Evolutionary conservation across 1,284 basidiomycete genomes (phyloP).

Genomic region (Lentinula novae-zelandiae): DNA sequence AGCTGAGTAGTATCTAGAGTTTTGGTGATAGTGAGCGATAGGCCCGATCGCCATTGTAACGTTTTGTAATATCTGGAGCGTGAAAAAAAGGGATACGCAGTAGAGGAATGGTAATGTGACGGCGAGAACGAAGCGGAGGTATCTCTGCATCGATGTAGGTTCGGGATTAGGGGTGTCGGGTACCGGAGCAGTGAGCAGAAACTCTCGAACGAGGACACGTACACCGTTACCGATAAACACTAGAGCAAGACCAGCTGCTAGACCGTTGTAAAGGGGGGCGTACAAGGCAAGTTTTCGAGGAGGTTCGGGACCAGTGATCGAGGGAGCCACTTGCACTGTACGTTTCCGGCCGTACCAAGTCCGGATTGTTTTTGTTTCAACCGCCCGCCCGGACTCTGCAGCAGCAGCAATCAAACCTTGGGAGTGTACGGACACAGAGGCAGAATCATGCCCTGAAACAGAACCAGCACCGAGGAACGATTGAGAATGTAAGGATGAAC

Average conservation of each 20-base stretch:
- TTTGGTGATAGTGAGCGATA: constrained; percentile 70
- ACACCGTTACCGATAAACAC: constrained; percentile 44
- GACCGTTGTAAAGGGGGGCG: constrained; percentile 75
- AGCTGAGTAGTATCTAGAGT: constrained; percentile 71
- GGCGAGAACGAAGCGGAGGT: constrained; percentile 59
- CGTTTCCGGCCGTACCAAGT: constrained; percentile 40
- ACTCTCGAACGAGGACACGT: constrained; percentile 61
- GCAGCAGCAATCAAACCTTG: not conserved
- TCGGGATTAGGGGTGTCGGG: not conserved
- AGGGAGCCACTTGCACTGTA: constrained; percentile 3
- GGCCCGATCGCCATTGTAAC: constrained; percentile 65
- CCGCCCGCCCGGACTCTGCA: not conserved
- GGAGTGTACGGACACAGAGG: not conserved
- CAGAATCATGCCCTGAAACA: constrained; percentile 8
- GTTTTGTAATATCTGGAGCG: constrained; percentile 65
- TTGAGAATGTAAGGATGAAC: not conserved
- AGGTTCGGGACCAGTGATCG: not conserved
- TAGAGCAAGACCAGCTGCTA: constrained; percentile 57
- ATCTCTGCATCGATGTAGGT: constrained; percentile 18
- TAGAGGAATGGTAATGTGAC: constrained; percentile 64
- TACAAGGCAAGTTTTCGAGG: constrained; percentile 37
- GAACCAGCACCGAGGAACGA: not conserved
- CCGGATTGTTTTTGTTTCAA: constrained; percentile 11
- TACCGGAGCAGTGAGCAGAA: constrained; percentile 55
- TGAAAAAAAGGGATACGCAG: constrained; percentile 71